Evolutionary conservation across 2,329 filamentous ascomycete genomes (phyloP).

Genomic region (Harringtonia lauricola): DNA sequence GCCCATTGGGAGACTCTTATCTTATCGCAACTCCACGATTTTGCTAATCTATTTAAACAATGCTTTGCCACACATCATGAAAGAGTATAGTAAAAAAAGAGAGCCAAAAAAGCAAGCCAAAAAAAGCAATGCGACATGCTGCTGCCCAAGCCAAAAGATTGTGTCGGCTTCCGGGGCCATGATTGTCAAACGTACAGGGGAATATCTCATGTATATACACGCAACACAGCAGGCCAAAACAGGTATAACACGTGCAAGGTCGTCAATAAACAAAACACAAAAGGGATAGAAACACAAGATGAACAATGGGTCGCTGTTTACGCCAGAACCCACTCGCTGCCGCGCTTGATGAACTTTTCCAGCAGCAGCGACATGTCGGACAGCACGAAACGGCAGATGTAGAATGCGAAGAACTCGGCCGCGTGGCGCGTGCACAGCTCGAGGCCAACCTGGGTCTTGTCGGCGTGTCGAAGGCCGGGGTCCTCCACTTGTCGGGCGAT

Average conservation of each 20-base stretch:
- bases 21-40: background rate
- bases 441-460: slow-evolving; percentile 88
- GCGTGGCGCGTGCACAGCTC: slow-evolving; percentile 89
- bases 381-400: slow-evolving; percentile 89
- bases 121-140: background rate
- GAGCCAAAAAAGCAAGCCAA: background rate
- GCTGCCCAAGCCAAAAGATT: background rate
- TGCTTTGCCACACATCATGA: background rate
- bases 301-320: slow-evolving; percentile 10
- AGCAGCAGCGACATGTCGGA: slow-evolving; percentile 73
- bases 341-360: slow-evolving; percentile 95
- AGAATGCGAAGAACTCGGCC: slow-evolving; percentile 96
- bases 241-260: background rate
- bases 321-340: slow-evolving; percentile 76
- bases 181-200: slow-evolving; percentile 3
- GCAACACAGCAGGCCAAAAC: background rate
- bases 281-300: background rate
- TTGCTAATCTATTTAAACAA: no score
- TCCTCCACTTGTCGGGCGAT: slow-evolving; percentile 94
- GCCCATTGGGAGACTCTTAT: slow-evolving; percentile 2
- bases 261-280: background rate
- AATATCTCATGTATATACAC: background rate
- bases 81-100: background rate
- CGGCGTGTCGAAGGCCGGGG: slow-evolving; percentile 80
- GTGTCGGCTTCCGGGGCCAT: background rate